Base-by-base conservation (phyloP, 345 rosid genomes). In the Punica granatum region DNA sequence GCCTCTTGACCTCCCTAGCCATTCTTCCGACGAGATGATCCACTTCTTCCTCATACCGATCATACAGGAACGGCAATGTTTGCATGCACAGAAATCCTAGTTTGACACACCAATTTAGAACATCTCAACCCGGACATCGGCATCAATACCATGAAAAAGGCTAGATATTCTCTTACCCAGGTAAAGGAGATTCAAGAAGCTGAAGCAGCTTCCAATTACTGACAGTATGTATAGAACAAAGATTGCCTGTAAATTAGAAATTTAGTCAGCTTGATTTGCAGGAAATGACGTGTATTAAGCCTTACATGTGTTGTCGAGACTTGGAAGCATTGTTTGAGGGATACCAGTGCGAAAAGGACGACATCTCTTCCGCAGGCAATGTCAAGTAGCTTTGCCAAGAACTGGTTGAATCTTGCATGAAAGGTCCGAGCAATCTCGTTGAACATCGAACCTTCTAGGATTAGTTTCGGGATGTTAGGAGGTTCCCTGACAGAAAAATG, bases 181-280 rank as follows among this genome's bases (percentile, higher is more conserved):
- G 74, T 80, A 91, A 28, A 94, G 62, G 76, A 94, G 88, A 76
- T 92, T 94, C 66, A 91, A 65, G 78, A 85, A 85, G 82, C 84
- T 88, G 79, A 80, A 79, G 67, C 72, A 89, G 61, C 80, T 78
- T 67, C 98, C 99, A 16, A 94, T 79, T 69, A 86, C 81, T 0
- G 97, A 94, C 34, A 84, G 16, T 35, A 91, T 48, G 68, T 86
- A 89, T 21, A 94, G 87, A 60, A 71, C 82, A 86, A 5, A 68
- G 56, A 43, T 53, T 28, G 53, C 58, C 51, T n/a, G 60, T n/a
- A 26, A 21, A 39, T 19, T 7, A 31, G 43, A 48, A 1, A 23
- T 48, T 28, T 16, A 16, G 58, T n/a, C n/a, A 37, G 37, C n/a
- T 42, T 26, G 34, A 1, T 34, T 19, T 48, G 13, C 18, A 26